Base-by-base conservation (phyloP, 306 rosid genomes). In the Luffa aegyptiaca region DNA sequence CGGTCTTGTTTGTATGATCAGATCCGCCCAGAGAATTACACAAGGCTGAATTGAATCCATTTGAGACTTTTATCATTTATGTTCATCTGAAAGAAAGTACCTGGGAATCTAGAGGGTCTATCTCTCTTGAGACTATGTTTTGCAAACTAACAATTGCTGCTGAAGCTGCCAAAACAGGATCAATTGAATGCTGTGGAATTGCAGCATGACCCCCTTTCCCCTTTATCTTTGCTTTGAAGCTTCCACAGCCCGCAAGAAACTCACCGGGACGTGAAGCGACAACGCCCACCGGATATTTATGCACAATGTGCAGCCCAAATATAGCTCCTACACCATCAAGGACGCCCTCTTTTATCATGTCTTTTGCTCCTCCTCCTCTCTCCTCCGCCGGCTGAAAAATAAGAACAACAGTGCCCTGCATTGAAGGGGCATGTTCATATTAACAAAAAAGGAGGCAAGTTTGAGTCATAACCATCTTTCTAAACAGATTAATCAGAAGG, bases 301-400 rank as follows among this genome's bases (percentile, higher is more conserved):
- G 14, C 83, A 16, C 84, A 8, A 90, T 31, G 76, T 94, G 98
- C 83, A 94, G 3, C 9, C 93, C 97, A 20, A 94, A 87, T 75
- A 94, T 82, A 76, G 95, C 97, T 51, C 86, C 98, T n/a, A 94
- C 91, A 66, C 89, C 84, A 44, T 92, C 91, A 72, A 94, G 91
- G 75, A 89, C 97, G 9, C 86, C 76, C 83, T 88, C 96, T 78
- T 83, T 55, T 58, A 94, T 89, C 93, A 94, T 94, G 85, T 86
- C 90, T 84, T 83, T 88, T 53, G 98, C 98, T 11, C 97, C 98
- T 55, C 52, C 49, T 14, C 97, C 98, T 10, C 81, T 84, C 80
- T 94, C 98, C 84, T 94, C 98, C 0, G 94, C 97, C 9, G 98
- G 98, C 88, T 94, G 98, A 79, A 94, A 94, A 77, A 94, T 88